phyloP scores from a whole-genome alignment of 2,329 filamentous ascomycete genomes.

The Plectosphaerella sp. region DNA sequence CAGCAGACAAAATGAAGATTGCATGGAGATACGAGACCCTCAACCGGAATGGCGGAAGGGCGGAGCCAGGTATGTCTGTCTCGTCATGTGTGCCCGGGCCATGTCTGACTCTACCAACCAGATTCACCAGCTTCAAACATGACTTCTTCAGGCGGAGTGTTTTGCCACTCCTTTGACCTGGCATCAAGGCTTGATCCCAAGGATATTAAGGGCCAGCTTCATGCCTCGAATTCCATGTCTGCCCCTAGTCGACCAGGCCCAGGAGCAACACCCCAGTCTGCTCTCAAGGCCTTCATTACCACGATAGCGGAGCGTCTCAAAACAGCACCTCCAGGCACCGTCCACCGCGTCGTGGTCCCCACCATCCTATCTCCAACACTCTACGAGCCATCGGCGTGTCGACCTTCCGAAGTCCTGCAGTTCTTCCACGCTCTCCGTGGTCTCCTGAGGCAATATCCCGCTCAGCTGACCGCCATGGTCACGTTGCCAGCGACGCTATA shows the following conservation, averaged over 20 bases:
- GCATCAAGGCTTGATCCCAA: slow-evolving; percentile 54
- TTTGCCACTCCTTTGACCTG: slow-evolving; percentile 72
- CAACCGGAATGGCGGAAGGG: slow-evolving; percentile 30
- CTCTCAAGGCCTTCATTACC: slow-evolving; percentile 61
- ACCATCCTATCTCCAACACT: slow-evolving; percentile 80
- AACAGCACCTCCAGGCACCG: slow-evolving; percentile 50
- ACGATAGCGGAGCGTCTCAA: slow-evolving; percentile 52
- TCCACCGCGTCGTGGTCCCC: slow-evolving; percentile 84
- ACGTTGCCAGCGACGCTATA: slow-evolving; percentile 78
- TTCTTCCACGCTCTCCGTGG: slow-evolving; percentile 78
- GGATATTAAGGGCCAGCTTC: slow-evolving; percentile 45
- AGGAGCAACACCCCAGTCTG: slow-evolving; percentile 29
- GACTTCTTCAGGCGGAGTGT: slow-evolving; percentile 31
- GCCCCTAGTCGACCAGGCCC: slow-evolving; percentile 12
- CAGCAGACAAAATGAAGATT: slow-evolving; percentile 89
- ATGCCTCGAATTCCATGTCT: slow-evolving; percentile 37
- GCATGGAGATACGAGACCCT: slow-evolving; percentile 94
- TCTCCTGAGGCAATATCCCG: slow-evolving; percentile 64
- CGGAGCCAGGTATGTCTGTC: slow-evolving; percentile 11
- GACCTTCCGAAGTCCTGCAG: slow-evolving; percentile 69
- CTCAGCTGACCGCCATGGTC: slow-evolving; percentile 65
- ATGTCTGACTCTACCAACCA: slow-evolving; percentile 8
- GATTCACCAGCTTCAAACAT: slow-evolving; percentile 7
- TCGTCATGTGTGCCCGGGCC: neutral
- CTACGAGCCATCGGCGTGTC: slow-evolving; percentile 65